These are phyloP conservation scores for Dorcoceras hygrometricum DNA, from an alignment of 257 asterid genomes.

Conservation along the genomic window DNA sequence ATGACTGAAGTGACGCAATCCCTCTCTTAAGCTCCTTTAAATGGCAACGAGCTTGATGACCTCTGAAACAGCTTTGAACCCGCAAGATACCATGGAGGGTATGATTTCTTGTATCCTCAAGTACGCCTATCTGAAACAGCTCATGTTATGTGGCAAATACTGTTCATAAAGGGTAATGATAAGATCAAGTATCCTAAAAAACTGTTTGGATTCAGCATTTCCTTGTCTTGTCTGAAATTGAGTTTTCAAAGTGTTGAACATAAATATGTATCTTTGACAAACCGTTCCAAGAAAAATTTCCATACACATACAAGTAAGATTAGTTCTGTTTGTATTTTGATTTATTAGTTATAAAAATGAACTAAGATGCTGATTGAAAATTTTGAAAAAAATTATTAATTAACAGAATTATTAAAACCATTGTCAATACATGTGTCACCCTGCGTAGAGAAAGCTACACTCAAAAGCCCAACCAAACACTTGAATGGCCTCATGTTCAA, in stretches of 20 bases:
- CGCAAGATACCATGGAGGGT: conserved; percentile 91
- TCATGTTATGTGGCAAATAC: conserved; percentile 10
- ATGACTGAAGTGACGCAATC: conserved; percentile 73
- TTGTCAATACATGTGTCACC: neutral
- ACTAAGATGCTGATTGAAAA: neutral
- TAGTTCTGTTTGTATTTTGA: neutral
- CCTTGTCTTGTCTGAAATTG: neutral
- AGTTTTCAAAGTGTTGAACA: too few relatives aligned
- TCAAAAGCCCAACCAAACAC: neutral
- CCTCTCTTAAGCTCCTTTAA: conserved; percentile 56
- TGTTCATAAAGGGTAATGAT: conserved; percentile 7
- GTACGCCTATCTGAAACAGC: conserved; percentile 72
- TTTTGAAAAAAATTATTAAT: too few relatives aligned
- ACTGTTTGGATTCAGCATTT: neutral
- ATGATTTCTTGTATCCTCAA: conserved; percentile 93
- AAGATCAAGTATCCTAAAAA: conserved; percentile 2
- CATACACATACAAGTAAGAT: neutral
- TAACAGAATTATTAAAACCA: neutral
- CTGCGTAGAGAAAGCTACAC: neutral
- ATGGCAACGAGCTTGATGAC: conserved; percentile 81
- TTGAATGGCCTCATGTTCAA: neutral
- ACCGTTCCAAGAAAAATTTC: neutral
- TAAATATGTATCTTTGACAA: neutral
- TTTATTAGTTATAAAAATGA: neutral
- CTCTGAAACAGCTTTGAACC: conserved; percentile 97